Conservation (phyloP, 257 asterid species). For the Fraxinus anomala region DNA sequence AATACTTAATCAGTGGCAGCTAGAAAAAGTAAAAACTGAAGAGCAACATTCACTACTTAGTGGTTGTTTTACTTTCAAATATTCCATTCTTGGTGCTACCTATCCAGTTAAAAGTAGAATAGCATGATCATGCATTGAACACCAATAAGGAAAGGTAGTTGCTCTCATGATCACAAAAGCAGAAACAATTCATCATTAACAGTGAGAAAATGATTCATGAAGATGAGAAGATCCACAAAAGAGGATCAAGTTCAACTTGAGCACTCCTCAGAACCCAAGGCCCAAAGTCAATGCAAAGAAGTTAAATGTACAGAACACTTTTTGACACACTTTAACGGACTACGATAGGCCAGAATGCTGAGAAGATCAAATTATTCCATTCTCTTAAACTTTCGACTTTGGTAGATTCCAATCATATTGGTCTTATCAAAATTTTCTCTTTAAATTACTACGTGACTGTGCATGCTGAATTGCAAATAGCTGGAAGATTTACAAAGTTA, state of each 20-base stretch:
- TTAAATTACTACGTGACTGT: neutral
- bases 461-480: neutral
- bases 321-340: neutral
- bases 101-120: conserved; percentile 2
- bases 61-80: conserved; percentile 21
- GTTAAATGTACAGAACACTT: neutral
- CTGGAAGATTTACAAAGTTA: neutral
- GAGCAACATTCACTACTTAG: conserved; percentile 11
- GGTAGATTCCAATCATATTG: conserved; percentile 10
- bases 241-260: neutral
- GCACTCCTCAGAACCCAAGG: conserved; percentile 11
- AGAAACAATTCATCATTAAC: conserved; percentile 5
- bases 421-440: neutral
- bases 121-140: neutral
- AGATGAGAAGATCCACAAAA: conserved; percentile 16
- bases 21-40: conserved; percentile 14
- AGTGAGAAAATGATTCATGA: neutral
- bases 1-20: conserved; percentile 21
- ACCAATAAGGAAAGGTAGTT: conserved; percentile 17
- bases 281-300: conserved; percentile 20
- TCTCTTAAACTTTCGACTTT: conserved; percentile 1
- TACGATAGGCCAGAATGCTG: neutral
- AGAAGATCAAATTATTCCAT: conserved; percentile 4
- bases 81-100: neutral
- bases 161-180: conserved; percentile 1